A percentile compares a stretch with the other conserved stretches of the same genome.
These are phyloP conservation scores for Goffeauzyma gilvescens DNA, from an alignment of 768 basidiomycete genomes.

Conservation along the genomic window DNA sequence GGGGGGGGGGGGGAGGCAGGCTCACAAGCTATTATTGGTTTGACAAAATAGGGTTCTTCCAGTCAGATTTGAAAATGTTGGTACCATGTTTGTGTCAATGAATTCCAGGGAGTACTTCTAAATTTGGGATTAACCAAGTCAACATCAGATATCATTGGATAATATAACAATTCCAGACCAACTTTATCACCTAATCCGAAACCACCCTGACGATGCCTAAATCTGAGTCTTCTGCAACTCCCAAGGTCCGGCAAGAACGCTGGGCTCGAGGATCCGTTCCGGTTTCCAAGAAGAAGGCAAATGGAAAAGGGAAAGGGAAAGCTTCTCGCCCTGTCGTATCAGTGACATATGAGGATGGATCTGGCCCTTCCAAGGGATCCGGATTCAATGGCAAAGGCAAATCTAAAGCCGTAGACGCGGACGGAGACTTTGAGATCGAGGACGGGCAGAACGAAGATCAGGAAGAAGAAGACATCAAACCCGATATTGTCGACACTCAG, in stretches of 20 bases:
- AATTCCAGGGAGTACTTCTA: too few relatives aligned
- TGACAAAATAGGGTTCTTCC: too few relatives aligned
- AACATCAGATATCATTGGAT: too few relatives aligned
- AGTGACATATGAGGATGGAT: slow-evolving; percentile 1
- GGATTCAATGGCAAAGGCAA: not conserved
- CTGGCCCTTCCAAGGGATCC: not conserved
- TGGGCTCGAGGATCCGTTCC: too few relatives aligned
- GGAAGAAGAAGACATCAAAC: slow-evolving; percentile 1
- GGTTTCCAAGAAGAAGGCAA: too few relatives aligned
- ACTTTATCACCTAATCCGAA: not conserved
- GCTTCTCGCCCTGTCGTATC: not conserved
- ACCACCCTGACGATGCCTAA: not conserved
- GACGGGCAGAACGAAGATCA: not conserved
- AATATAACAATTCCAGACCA: too few relatives aligned
- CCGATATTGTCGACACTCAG: not conserved
- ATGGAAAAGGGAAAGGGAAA: too few relatives aligned
- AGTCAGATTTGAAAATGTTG: too few relatives aligned
- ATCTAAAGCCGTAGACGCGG: not conserved
- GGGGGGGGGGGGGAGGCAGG: too few relatives aligned
- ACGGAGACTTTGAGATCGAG: not conserved
- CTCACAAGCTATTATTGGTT: too few relatives aligned
- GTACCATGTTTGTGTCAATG: too few relatives aligned
- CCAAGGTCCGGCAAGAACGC: not conserved
- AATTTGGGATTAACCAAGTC: too few relatives aligned
- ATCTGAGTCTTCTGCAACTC: not conserved